Conservation (phyloP, 2,329 filamentous ascomycete species). For the Mycosphaerella arachidis region DNA sequence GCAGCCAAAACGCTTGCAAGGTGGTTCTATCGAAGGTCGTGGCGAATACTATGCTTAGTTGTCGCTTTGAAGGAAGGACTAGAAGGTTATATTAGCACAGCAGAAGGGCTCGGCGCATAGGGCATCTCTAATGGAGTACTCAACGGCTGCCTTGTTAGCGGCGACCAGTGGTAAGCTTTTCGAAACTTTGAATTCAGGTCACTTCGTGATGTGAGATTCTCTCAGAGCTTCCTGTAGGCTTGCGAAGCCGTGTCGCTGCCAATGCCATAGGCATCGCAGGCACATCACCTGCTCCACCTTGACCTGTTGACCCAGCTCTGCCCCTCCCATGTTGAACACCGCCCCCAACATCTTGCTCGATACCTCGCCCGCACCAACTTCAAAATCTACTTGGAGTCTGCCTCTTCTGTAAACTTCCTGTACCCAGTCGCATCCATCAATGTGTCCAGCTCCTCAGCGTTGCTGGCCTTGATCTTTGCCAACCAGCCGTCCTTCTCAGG, state of each 20-base stretch:
- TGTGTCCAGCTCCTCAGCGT: slow-evolving; percentile 63
- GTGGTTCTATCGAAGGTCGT: no score
- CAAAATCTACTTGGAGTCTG: background rate
- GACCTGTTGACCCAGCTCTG: background rate
- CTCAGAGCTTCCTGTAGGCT: background rate
- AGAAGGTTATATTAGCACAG: no score
- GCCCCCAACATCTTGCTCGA: background rate
- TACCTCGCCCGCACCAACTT: background rate
- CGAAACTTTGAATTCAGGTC: no score
- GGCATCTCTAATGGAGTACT: no score
- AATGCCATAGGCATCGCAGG: background rate
- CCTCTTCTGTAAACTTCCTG: slow-evolving; percentile 64
- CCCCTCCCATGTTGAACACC: background rate
- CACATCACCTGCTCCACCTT: background rate
- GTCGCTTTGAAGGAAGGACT: no score
- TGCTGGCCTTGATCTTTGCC: slow-evolving; percentile 74
- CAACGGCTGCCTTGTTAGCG: no score
- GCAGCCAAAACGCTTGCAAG: background rate
- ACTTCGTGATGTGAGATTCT: background rate
- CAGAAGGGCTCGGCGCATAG: no score
- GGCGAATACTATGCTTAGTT: no score
- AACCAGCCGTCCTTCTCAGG: slow-evolving; percentile 93
- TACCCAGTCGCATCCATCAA: slow-evolving; percentile 78
- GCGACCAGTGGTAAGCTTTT: no score
- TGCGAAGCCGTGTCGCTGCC: background rate